phyloP scores from a whole-genome alignment of 2,329 filamentous ascomycete genomes.

The Chalaropsis ovoidea region DNA sequence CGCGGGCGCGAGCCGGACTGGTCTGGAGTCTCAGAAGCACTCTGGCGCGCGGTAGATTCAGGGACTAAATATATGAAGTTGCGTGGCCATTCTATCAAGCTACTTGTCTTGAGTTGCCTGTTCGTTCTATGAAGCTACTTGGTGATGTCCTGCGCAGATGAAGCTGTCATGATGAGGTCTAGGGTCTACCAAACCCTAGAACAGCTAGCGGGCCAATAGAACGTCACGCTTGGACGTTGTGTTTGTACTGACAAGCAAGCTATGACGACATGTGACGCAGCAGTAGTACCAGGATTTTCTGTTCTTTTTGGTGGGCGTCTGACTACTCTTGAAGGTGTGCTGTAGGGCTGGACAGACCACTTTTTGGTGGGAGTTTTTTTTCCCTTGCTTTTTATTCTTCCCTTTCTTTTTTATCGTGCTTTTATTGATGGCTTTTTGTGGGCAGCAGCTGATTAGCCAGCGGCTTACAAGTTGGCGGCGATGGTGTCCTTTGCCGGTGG shows the following conservation, averaged over 20 bases:
- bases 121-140: too few relatives aligned
- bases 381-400: not conserved
- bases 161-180: not conserved
- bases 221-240: not conserved
- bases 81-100: too few relatives aligned
- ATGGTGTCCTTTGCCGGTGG: not conserved
- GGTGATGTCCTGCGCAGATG: not conserved
- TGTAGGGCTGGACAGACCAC: not conserved
- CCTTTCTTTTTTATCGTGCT: not conserved
- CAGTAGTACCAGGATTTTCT: too few relatives aligned
- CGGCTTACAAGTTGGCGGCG: not conserved
- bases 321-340: not conserved
- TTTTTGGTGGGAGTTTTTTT: not conserved
- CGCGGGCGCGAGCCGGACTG: not conserved
- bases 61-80: not conserved
- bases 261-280: constrained; percentile 17
- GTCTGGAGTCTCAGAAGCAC: not conserved
- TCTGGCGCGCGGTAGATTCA: not conserved
- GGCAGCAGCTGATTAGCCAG: not conserved
- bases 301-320: too few relatives aligned
- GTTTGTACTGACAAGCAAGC: not conserved
- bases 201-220: too few relatives aligned
- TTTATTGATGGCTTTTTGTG: not conserved
- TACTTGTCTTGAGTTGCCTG: too few relatives aligned
- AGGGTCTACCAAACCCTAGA: not conserved